Conservation (phyloP, 2,329 filamentous ascomycete species). For the Alternaria longipes region DNA sequence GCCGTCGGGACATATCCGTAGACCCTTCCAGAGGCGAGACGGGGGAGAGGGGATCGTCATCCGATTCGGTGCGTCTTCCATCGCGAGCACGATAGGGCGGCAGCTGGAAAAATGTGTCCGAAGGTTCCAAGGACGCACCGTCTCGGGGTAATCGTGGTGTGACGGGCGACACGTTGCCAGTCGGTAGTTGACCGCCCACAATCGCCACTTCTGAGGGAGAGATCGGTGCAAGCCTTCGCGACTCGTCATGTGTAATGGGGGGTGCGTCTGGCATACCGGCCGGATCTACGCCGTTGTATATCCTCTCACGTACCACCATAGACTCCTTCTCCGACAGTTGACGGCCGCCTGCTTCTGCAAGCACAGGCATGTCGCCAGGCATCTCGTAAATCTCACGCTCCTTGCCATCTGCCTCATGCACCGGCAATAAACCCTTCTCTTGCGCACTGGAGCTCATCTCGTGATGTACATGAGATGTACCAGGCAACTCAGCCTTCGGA, state of each 20-base stretch:
- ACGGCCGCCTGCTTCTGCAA: conserved; percentile 60
- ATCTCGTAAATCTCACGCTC: conserved; percentile 58
- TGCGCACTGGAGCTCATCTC: conserved; percentile 28
- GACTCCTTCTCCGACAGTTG: conserved; percentile 60
- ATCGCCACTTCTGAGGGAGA: conserved; percentile 41
- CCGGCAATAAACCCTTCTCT: conserved; percentile 26
- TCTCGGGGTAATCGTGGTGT: conserved; percentile 45
- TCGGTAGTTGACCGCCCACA: conserved; percentile 36
- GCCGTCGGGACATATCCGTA: conserved; percentile 41
- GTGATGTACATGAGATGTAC: conserved; percentile 34
- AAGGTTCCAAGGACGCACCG: conserved; percentile 43
- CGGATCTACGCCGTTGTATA: conserved; percentile 57
- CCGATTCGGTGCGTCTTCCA: conserved; percentile 35
- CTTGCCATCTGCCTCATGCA: conserved; percentile 48
- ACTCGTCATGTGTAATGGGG: conserved; percentile 30
- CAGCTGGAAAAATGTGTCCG: conserved; percentile 43
- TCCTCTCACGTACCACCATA: conserved; percentile 55
- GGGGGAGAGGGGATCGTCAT: conserved; percentile 45
- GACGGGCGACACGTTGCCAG: conserved; percentile 38
- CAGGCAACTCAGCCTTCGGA: conserved; percentile 58
- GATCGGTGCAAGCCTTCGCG: conserved; percentile 35
- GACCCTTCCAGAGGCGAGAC: conserved; percentile 48
- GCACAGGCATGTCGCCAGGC: conserved; percentile 64
- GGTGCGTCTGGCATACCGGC: conserved; percentile 28
- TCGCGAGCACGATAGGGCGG: conserved; percentile 35